Conservation (phyloP, 768 basidiomycete genomes). For the Mycena pura region DNA sequence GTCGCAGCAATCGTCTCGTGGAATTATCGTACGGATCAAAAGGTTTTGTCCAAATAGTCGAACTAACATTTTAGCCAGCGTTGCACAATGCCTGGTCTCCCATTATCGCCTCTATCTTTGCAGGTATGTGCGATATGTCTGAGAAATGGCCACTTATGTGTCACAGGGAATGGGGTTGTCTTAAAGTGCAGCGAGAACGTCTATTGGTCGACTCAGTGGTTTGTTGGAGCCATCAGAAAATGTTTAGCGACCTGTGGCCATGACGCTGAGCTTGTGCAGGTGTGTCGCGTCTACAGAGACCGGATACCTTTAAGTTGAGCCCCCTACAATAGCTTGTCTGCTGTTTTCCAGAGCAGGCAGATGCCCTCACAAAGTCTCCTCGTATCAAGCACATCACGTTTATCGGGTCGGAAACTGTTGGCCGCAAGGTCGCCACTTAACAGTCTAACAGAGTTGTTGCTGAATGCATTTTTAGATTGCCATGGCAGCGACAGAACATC, state of each 20-base stretch:
- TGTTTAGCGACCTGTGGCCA: slow-evolving; percentile 86
- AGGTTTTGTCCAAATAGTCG: neutral
- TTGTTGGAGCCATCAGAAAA: slow-evolving; percentile 76
- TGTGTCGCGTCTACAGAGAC: slow-evolving; percentile 31
- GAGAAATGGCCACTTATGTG: too few species aligned
- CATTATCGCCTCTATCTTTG: slow-evolving; percentile 87
- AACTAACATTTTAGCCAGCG: slow-evolving; percentile 50
- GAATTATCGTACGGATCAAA: slow-evolving; percentile 80
- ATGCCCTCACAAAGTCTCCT: slow-evolving; percentile 78
- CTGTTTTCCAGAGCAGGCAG: slow-evolving; percentile 89
- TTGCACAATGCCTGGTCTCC: slow-evolving; percentile 95
- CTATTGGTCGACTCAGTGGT: slow-evolving; percentile 89
- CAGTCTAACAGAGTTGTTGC: neutral
- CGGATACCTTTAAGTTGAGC: neutral
- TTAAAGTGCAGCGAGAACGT: slow-evolving; percentile 94
- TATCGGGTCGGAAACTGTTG: slow-evolving; percentile 83
- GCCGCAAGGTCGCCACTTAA: slow-evolving; percentile 63
- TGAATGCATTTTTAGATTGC: slow-evolving; percentile 62
- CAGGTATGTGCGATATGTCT: too few species aligned
- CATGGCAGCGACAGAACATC: slow-evolving; percentile 79
- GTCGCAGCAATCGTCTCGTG: slow-evolving; percentile 94
- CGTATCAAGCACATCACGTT: slow-evolving; percentile 94
- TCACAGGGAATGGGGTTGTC: slow-evolving; percentile 87
- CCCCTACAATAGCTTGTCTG: slow-evolving; percentile 64
- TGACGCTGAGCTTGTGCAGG: slow-evolving; percentile 87